Conservation (phyloP, 805 yeast species). For the Priceomyces haplophilus region DNA sequence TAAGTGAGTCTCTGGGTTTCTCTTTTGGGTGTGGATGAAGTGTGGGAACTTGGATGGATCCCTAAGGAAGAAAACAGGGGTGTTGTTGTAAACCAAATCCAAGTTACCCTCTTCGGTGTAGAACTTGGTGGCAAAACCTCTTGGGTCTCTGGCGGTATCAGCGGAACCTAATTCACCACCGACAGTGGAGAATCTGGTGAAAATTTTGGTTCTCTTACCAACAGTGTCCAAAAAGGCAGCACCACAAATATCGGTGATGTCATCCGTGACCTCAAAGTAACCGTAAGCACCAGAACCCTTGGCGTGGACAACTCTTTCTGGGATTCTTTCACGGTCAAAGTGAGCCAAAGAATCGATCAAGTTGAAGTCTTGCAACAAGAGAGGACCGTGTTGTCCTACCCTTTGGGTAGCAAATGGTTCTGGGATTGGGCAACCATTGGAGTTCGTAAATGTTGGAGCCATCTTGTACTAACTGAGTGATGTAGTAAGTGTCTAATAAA, state of each 20-base stretch:
- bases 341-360: slow-evolving; percentile 80
- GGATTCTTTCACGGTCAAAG: slow-evolving; percentile 86
- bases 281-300: slow-evolving; percentile 93
- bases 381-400: slow-evolving; percentile 72
- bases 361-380: slow-evolving; percentile 77
- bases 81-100: slow-evolving; percentile 83
- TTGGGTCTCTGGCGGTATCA: slow-evolving; percentile 82
- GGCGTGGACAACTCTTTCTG: slow-evolving; percentile 92
- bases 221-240: slow-evolving; percentile 68
- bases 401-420: slow-evolving; percentile 77
- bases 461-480: slow-evolving; percentile 14
- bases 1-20: slow-evolving; percentile 77
- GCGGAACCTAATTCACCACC: slow-evolving; percentile 84
- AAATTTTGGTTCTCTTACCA: slow-evolving; percentile 76
- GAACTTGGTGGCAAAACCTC: slow-evolving; percentile 78
- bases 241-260: slow-evolving; percentile 66
- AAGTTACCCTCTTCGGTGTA: slow-evolving; percentile 83
- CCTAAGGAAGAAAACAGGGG: slow-evolving; percentile 81
- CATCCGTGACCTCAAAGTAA: slow-evolving; percentile 82
- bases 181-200: slow-evolving; percentile 80
- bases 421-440: slow-evolving; percentile 74
- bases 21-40: slow-evolving; percentile 85
- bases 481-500: neutral
- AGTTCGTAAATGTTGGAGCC: slow-evolving; percentile 66
- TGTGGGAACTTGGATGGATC: slow-evolving; percentile 86